Base-by-base conservation (phyloP, 2,329 filamentous ascomycete species). In the Aspergillus sp. region DNA sequence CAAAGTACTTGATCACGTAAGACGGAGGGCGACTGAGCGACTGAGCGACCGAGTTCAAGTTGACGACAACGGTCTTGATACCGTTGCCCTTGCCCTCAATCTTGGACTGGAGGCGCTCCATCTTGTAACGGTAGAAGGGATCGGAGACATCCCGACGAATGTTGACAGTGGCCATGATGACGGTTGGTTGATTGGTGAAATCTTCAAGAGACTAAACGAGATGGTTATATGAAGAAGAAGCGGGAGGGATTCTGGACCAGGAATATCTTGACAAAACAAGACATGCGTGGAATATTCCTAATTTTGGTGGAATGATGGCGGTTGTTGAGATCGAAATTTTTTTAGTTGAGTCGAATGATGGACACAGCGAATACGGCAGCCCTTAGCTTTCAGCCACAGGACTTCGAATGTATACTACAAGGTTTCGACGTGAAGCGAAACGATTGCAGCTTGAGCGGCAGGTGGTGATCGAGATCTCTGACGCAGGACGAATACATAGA, bases 61-160 rank as follows among this genome's bases (percentile, higher is more conserved):
- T 99, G 86, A 96, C 92, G 71, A 99, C 89, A 74, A 99, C 95
- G 72, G 85, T 99, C 85, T 99, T 99, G 88, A 99, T 99, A 76
- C 95, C 95, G 83, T 99, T 99, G 70, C 95, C 95, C 82, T 99
- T 99, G 82, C 95, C 95, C 83, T 99, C 95, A 73, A 99, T 96
- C 86, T 99, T 99, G 79, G 95, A 96, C 85, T 96, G 92, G 77
- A 99, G 84, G 72, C 88, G 90, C 84, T 98, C 95, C 95, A 99
- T 99, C 88, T 99, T 99, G 89, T 99, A 99, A 80, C 95, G 95
- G 84, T 99, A 99, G 88, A 97, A 99, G 82, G 90, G 90, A 83
- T 99, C 95, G 84, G 89, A 90, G 83, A 96, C 90, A 90, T 98
- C 94, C 81, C 91, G 92, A 81, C 93, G 93, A 82, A 98, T 93